These are phyloP conservation scores for Kalaharituber pfeilii DNA, from an alignment of 2,329 filamentous ascomycete genomes.

Conservation along the genomic window DNA sequence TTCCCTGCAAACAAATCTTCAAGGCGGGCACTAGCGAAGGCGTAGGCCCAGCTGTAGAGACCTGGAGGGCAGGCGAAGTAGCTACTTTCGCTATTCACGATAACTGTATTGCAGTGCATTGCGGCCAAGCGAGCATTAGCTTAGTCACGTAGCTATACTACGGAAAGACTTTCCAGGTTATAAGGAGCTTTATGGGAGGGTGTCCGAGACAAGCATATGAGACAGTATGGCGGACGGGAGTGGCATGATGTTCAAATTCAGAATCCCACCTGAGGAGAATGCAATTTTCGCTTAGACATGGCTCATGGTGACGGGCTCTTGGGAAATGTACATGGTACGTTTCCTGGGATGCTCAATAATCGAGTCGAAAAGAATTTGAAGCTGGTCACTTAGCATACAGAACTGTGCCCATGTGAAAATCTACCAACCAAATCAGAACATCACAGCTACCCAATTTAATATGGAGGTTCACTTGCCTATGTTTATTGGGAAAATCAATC, in stretches of 20 bases:
- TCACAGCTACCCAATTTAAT: background rate
- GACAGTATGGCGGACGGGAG: background rate
- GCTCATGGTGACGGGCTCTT: background rate
- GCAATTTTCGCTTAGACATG: background rate
- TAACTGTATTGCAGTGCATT: background rate
- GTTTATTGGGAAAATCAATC: background rate
- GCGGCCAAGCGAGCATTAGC: background rate
- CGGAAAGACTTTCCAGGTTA: background rate
- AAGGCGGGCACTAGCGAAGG: background rate
- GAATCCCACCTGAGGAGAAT: background rate
- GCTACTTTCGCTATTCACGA: background rate
- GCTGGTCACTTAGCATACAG: background rate
- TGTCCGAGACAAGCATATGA: background rate
- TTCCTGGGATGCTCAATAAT: background rate
- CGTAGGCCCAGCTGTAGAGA: background rate
- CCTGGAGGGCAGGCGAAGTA: background rate
- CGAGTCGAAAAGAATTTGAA: background rate
- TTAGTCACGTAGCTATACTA: too few species aligned
- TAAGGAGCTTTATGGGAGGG: background rate
- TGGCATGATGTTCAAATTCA: background rate
- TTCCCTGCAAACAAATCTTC: background rate
- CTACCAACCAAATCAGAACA: background rate
- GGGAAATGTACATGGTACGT: background rate
- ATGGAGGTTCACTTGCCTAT: background rate
- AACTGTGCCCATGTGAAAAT: background rate